Base-by-base conservation (phyloP, 78 protist genomes). In the Isochrysis galbana region DNA sequence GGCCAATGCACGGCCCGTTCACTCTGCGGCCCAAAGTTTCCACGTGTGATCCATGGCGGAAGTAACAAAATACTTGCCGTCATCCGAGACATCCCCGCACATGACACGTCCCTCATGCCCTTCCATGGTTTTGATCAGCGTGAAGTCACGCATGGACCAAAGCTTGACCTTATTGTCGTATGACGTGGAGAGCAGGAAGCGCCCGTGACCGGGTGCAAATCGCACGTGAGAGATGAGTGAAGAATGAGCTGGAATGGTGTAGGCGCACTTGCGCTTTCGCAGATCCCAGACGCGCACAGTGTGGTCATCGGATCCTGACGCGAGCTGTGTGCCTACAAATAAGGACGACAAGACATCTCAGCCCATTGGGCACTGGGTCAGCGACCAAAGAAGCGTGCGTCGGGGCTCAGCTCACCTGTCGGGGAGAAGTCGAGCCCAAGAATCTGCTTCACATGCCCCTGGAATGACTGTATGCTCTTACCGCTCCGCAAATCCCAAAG, bases 401-500 rank as follows among this genome's bases (percentile, higher is more conserved):
- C n/a, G n/a, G n/a, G n/a, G n/a, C n/a, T n/a, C n/a, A n/a, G n/a
- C n/a, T n/a, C n/a, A n/a, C n/a, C 97, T 90, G 95, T 90, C 41
- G 97, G 96, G 23, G 96, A 67, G 91, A 94, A 93, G 90, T 94
- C 97, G 17, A 96, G 48, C 22, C 94, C 91, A 11, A 96, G 86
- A 10, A 96, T 91, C 38, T 90, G 90, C 90, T 92, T 90, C 21
- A 94, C 87, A 72, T 97, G 98, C 38, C 98, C 98, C 48, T 74
- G 45, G 61, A 95, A 46, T 41, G 89, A 87, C 82, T 34, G 91
- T 26, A 95, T 44, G 4, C 93, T 92, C n/a, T 90, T 87, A 2
- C 98, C 98, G 21, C 91, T 69, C 29, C 98, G 86, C 36, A 96
- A 36, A 77, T 97, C 98, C 98, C 98, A 97, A 32, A 95, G 34